Base-by-base conservation (phyloP, 2,329 filamentous ascomycete species). In the Xylaria polymorpha region DNA sequence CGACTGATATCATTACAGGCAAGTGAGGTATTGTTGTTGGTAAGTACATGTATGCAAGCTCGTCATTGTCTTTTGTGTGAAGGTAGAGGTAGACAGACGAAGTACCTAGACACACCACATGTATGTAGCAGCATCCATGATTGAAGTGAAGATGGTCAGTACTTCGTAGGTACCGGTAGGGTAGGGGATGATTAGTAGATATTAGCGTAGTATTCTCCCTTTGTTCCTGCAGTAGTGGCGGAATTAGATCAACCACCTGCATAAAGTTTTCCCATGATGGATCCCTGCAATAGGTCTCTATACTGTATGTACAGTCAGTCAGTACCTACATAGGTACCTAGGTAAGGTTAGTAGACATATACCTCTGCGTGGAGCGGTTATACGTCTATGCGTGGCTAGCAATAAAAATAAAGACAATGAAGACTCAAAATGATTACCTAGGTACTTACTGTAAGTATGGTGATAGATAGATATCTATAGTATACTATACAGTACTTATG, bases 161-260 rank as follows among this genome's bases (percentile, higher is more conserved):
- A n/a, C n/a, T n/a, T n/a, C n/a, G n/a, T n/a, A n/a, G n/a, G n/a
- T n/a, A n/a, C n/a, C 43, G 9, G 43, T 46, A 41, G 37, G 37
- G 12, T 46, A n/a, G 43, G 43, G n/a, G 48, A n/a, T 29, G 48
- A 25, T 51, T 29, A 32, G 10, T 1, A 37, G 25, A 25, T 29
- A n/a, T 35, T 37, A 35, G 25, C 35, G 50, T n/a, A 55, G 41
- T 5, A 48, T 22, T 61, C 39, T 46, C 25, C 50, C 15, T 48
- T 61, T 50, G 67, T 69, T 60, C 67, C 67, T 69, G 67, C 67
- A 69, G 67, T 69, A 69, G 67, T 39, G 67, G 48, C 59, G 14
- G 48, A 46, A 60, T 37, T 63, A 29, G 50, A 69, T 62, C 59
- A 53, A 46, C 46, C 63, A 69, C 63, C 25, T 69, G 67, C 67